Percentiles rank a stretch among this genome's conserved stretches.
phyloP scores from a whole-genome alignment of 768 basidiomycete genomes.

The Boletus edulis region DNA sequence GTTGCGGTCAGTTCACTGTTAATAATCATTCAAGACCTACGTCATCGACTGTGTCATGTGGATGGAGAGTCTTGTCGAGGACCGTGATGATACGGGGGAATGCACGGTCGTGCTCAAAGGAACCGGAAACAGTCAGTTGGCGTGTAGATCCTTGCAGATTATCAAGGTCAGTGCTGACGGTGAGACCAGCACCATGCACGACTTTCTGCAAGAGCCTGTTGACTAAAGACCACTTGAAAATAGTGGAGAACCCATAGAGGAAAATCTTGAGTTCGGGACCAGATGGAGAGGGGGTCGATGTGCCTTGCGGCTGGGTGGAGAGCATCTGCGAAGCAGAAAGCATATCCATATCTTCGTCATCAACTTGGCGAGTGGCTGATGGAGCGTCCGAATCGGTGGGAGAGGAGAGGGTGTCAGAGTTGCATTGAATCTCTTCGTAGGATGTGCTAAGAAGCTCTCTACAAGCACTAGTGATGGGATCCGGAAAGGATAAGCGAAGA shows the following conservation, averaged over 20 bases:
- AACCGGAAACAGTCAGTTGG: slow-evolving; percentile 26
- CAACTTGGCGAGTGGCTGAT: slow-evolving; percentile 13
- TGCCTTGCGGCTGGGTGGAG: slow-evolving; percentile 33
- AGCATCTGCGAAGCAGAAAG: slow-evolving; percentile 18
- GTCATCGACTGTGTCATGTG: slow-evolving; percentile 16
- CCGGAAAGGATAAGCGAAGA: slow-evolving; percentile 78
- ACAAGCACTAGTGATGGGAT: slow-evolving; percentile 72
- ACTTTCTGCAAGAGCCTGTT: slow-evolving; percentile 58
- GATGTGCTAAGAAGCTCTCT: slow-evolving; percentile 57
- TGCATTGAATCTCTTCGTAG: slow-evolving; percentile 48
- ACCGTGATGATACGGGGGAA: slow-evolving; percentile 36
- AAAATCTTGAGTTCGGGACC: slow-evolving; percentile 55
- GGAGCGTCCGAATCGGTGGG: slow-evolving; percentile 16
- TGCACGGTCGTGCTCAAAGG: slow-evolving; percentile 22
- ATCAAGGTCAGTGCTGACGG: slow-evolving; percentile 21
- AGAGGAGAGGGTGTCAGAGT: slow-evolving; percentile 33
- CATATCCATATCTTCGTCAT: slow-evolving; percentile 34
- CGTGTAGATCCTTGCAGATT: slow-evolving; percentile 21
- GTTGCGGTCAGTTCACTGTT: slow-evolving; percentile 30
- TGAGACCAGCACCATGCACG: slow-evolving; percentile 36
- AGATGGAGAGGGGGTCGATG: slow-evolving; percentile 18
- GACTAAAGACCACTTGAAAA: slow-evolving; percentile 61
- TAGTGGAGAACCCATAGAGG: slow-evolving; percentile 62
- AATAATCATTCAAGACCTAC: slow-evolving; percentile 26
- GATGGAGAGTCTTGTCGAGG: slow-evolving; percentile 35